These are phyloP conservation scores for Aspergillus vadensis DNA, from an alignment of 2,329 filamentous ascomycete species.

Conservation along the genomic window DNA sequence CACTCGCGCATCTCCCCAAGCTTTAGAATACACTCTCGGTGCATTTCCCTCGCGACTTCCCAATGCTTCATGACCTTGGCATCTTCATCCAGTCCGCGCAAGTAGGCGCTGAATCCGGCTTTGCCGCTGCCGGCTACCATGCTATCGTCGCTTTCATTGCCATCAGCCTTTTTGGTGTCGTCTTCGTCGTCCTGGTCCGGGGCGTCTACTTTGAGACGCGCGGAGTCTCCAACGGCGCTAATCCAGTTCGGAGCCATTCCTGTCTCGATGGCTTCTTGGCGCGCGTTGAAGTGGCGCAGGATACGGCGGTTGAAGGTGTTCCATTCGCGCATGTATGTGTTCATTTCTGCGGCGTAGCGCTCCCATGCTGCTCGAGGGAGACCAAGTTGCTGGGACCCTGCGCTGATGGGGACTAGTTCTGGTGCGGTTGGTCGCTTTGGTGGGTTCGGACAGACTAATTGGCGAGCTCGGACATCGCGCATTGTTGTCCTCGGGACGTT, in stretches of 20 bases:
- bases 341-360: conserved; percentile 56
- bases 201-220: conserved; percentile 32
- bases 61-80: conserved; percentile 49
- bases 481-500: conserved; percentile 46
- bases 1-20: conserved; percentile 44
- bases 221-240: conserved; percentile 53
- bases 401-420: conserved; percentile 17
- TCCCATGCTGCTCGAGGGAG: conserved; percentile 53
- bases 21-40: conserved; percentile 45
- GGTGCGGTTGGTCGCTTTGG: conserved; percentile 53
- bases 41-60: conserved; percentile 51
- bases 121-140: conserved; percentile 35
- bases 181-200: conserved; percentile 28
- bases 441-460: conserved; percentile 53
- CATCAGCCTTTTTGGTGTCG: conserved; percentile 18
- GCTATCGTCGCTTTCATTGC: conserved; percentile 31
- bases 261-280: conserved; percentile 52
- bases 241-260: conserved; percentile 54
- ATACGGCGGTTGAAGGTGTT: conserved; percentile 57
- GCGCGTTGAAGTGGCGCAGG: conserved; percentile 57
- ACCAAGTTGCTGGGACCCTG: conserved; percentile 35
- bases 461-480: conserved; percentile 37
- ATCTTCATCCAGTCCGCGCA: conserved; percentile 50
- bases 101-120: conserved; percentile 49
- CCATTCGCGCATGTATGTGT: conserved; percentile 59